Base-by-base conservation (phyloP, 331 rosid genomes). In the Pyrus hybrid region DNA sequence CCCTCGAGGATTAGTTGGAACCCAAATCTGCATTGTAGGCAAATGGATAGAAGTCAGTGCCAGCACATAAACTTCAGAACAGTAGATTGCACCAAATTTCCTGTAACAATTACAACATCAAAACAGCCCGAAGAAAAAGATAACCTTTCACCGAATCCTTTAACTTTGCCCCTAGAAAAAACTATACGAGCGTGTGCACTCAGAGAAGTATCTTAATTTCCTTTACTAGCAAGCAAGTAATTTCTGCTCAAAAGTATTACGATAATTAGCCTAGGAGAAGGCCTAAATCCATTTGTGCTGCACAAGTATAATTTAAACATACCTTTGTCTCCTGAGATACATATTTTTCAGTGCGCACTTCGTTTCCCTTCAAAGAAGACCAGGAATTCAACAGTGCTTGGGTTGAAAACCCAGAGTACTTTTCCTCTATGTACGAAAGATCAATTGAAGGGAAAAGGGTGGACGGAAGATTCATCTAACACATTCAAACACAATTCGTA, bases 1-100 rank as follows among this genome's bases (percentile, higher is more conserved):
- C 17, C 98, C 98, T 58, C 78, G 83, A 75, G 98, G 98, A 83
- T 93, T 93, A 72, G 89, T 80, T 21, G 94, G 97, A 71, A 77
- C 91, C 98, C 98, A 90, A 67, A 93, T 88, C 98, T 93, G 86
- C 86, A 77, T 75, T 63, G 75, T 53, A 70, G 54, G 76, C 71
- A 81, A 79, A 72, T 68, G 71, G 51, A 58, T 77, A 10, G 30
- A 25, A 62, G 49, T 74, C 54, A 74, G 67, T 37, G 73, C 54
- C 77, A 80, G 61, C 80, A 81, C 63, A 77, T 58, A 70, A 76
- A 49, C 76, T 33, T 76, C 8, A 71, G 78, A 69, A 13, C 25
- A 22, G 14, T 20, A 22, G 45, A 54, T 8, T 17, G 70, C 13
- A 61, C 63, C 29, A 32, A 68, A 23, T 54, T 72, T 30, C 56